Percentiles rank a stretch among this genome's conserved stretches.
phyloP scores from a whole-genome alignment of 2,329 filamentous ascomycete species.

The Penicillium italicum region DNA sequence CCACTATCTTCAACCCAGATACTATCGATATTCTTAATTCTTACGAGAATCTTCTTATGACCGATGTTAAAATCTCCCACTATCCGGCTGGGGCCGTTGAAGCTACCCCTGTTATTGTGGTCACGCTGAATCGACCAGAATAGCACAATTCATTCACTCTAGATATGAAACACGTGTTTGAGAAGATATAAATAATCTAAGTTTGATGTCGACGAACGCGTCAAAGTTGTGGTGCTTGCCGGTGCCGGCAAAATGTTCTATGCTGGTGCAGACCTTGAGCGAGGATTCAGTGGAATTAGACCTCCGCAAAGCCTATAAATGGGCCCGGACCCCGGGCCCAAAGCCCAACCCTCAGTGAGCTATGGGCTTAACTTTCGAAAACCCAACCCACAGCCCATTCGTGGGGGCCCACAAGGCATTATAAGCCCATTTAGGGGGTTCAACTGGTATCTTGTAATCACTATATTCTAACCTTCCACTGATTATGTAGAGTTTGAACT shows the following conservation, averaged over 20 bases:
- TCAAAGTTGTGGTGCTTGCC: slow-evolving; percentile 9
- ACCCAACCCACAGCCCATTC: too few relatives aligned
- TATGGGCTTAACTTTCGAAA: too few relatives aligned
- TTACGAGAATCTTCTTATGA: slow-evolving; percentile 27
- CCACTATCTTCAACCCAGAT: slow-evolving; percentile 3
- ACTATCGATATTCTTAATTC: slow-evolving; percentile 25
- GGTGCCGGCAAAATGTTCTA: slow-evolving; percentile 10
- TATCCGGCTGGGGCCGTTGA: slow-evolving; percentile 44
- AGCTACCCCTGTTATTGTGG: slow-evolving; percentile 44
- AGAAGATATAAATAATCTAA: not conserved
- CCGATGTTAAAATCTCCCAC: slow-evolving; percentile 34
- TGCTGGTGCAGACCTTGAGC: slow-evolving; percentile 7
- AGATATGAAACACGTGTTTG: slow-evolving; percentile 46
- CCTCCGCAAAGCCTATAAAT: too few relatives aligned
- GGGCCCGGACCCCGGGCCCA: too few relatives aligned
- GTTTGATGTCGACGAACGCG: slow-evolving; percentile 8
- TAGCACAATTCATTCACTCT: slow-evolving; percentile 57
- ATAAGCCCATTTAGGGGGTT: too few relatives aligned
- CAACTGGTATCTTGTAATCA: too few relatives aligned
- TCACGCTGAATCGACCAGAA: slow-evolving; percentile 52
- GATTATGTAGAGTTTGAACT: too few relatives aligned
- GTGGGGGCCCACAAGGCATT: too few relatives aligned
- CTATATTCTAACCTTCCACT: too few relatives aligned
- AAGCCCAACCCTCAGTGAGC: too few relatives aligned
- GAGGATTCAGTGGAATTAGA: slow-evolving; percentile 1